Conservation (phyloP, 495 filamentous ascomycete species). For the Tuber microsphaerosporum region DNA sequence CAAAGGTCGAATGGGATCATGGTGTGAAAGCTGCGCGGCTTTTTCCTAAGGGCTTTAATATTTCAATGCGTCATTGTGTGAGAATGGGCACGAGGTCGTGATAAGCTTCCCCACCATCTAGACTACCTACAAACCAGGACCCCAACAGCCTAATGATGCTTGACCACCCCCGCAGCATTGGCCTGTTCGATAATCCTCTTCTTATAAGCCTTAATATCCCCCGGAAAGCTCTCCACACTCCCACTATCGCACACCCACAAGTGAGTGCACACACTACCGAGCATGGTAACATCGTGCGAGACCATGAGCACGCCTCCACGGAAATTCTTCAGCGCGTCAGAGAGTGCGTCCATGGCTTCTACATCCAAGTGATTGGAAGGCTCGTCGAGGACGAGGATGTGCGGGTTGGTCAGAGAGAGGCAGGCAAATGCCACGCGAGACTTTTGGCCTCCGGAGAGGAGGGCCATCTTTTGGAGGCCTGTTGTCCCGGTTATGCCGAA, state of each 20-base stretch:
- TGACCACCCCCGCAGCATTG: slow-evolving; percentile 74
- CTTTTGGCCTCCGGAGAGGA: slow-evolving; percentile 96
- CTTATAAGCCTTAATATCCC: slow-evolving; percentile 96
- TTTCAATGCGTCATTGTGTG: not conserved
- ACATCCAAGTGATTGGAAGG: slow-evolving; percentile 98
- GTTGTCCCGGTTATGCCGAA: slow-evolving; percentile 98
- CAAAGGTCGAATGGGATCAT: not conserved
- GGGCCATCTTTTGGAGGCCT: slow-evolving; percentile 88
- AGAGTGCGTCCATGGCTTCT: slow-evolving; percentile 95
- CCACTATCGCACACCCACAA: slow-evolving; percentile 96
- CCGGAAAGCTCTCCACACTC: slow-evolving; percentile 91
- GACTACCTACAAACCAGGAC: not conserved
- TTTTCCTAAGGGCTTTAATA: not conserved
- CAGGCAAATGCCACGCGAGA: slow-evolving; percentile 96
- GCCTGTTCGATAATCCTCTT: slow-evolving; percentile 88
- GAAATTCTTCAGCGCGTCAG: slow-evolving; percentile 73
- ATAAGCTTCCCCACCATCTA: not conserved
- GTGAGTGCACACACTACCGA: slow-evolving; percentile 87
- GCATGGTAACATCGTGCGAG: slow-evolving; percentile 97
- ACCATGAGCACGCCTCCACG: slow-evolving; percentile 97
- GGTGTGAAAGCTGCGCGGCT: not conserved
- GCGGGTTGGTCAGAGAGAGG: slow-evolving; percentile 81
- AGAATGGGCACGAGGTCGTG: not conserved
- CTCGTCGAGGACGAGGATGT: slow-evolving; percentile 96
- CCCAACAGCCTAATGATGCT: slow-evolving; percentile 38